Evolutionary conservation across 768 basidiomycete genomes (phyloP).

Genomic region (Suillus hirtellus): DNA sequence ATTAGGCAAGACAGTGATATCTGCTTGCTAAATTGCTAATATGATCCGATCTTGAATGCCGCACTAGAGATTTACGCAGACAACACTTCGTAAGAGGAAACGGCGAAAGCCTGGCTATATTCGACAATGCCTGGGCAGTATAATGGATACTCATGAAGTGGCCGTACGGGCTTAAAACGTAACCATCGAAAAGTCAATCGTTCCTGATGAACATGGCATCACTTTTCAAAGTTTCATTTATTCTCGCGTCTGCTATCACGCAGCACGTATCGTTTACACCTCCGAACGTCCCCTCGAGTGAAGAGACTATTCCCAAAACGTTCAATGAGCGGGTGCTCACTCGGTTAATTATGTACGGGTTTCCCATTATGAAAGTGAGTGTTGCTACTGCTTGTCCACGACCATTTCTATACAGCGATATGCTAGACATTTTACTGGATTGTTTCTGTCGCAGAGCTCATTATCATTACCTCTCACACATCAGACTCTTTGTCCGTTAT

Average conservation of each 20-base stretch:
- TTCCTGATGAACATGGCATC: constrained; percentile 19
- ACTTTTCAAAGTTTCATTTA: constrained; percentile 41
- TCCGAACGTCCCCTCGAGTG: constrained; percentile 41
- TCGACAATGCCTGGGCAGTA: too few species aligned
- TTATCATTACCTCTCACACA: not conserved
- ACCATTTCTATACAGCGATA: not conserved
- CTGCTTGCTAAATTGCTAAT: too few species aligned
- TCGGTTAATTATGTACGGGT: not conserved
- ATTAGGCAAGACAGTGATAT: too few species aligned
- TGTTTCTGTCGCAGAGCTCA: constrained; percentile 2
- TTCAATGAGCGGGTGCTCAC: constrained; percentile 1
- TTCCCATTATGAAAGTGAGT: not conserved
- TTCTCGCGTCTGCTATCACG: constrained; percentile 41
- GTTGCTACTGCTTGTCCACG: not conserved
- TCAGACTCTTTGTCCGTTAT: not conserved
- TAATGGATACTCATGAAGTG: too few species aligned
- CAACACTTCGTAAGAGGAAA: too few species aligned
- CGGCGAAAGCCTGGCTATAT: too few species aligned
- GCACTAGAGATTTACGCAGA: too few species aligned
- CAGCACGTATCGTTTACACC: constrained; percentile 44
- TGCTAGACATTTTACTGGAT: not conserved
- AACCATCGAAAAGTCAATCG: not conserved
- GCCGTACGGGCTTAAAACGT: not conserved
- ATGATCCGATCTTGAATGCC: too few species aligned
- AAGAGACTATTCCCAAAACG: constrained; percentile 27